Evolutionary conservation across 441 rosid species (phyloP).

Genomic region (Populus hybrid): DNA sequence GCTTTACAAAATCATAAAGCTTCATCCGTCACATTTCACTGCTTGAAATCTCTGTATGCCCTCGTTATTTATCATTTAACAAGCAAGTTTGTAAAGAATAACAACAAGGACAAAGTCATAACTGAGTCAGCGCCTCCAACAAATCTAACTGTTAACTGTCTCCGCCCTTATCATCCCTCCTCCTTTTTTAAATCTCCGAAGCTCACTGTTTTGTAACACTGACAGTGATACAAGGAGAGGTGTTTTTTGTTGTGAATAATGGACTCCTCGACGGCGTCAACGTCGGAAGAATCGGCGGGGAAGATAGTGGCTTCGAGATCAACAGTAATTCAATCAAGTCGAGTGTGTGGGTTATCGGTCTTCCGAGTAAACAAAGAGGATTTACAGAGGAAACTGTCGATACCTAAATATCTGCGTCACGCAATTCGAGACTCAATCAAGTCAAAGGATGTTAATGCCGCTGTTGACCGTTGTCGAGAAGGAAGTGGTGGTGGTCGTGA

Average conservation of each 20-base stretch:
- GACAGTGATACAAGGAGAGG: background rate
- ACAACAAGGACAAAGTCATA: too few relatives aligned
- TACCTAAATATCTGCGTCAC: constrained; percentile 71
- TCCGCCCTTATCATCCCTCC: too few relatives aligned
- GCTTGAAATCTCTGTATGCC: too few relatives aligned
- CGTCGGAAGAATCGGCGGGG: constrained; percentile 41
- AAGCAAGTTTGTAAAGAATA: too few relatives aligned
- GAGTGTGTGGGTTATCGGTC: constrained; percentile 66
- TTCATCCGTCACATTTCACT: too few relatives aligned
- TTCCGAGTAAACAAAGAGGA: constrained; percentile 68
- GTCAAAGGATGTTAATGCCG: constrained; percentile 33
- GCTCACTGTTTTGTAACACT: background rate
- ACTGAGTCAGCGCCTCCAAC: too few relatives aligned
- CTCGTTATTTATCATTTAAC: too few relatives aligned
- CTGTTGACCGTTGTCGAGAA: constrained; percentile 30
- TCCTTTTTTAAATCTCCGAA: background rate
- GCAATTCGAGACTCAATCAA: constrained; percentile 64
- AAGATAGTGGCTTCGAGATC: constrained; percentile 47
- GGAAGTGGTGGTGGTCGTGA: constrained; percentile 24
- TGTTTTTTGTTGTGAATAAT: background rate
- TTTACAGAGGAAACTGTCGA: constrained; percentile 40
- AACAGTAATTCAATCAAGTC: constrained; percentile 53
- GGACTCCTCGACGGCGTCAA: constrained; percentile 45
- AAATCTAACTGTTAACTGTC: too few relatives aligned
- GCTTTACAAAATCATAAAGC: too few relatives aligned